Evolutionary conservation across 2,329 filamentous ascomycete genomes (phyloP).

Genomic region (Corinectria fuckeliana): DNA sequence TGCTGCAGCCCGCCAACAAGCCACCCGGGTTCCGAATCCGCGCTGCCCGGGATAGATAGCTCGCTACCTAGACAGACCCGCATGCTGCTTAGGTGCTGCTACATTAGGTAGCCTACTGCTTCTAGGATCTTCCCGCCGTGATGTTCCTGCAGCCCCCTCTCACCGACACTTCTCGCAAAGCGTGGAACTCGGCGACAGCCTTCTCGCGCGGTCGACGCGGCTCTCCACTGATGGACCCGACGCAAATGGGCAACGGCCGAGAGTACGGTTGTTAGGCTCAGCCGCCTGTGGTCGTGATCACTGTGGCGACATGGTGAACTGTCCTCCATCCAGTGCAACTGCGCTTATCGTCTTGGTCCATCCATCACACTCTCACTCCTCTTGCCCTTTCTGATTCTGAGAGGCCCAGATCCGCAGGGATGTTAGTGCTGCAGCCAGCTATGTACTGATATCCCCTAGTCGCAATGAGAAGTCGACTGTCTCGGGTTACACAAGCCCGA

Average conservation of each 20-base stretch:
- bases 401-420: not conserved
- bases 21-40: conserved; percentile 31
- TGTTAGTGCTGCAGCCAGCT: not conserved
- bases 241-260: conserved; percentile 10
- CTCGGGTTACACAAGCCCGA: conserved; percentile 12
- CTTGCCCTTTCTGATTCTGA: conserved; percentile 11
- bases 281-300: not conserved
- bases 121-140: conserved; percentile 31
- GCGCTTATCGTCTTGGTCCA: conserved; percentile 4
- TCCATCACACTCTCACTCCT: conserved; percentile 14
- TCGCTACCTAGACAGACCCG: conserved; percentile 9
- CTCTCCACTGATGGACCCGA: conserved; percentile 2
- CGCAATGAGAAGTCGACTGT: conserved; percentile 10
- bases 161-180: conserved; percentile 40
- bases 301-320: not conserved
- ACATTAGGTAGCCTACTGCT: no score
- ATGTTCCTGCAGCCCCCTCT: conserved; percentile 39
- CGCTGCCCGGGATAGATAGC: conserved; percentile 28
- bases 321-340: not conserved
- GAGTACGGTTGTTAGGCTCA: not conserved
- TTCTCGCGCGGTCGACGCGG: conserved; percentile 10
- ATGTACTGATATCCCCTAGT: not conserved
- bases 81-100: not conserved
- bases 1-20: not conserved
- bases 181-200: conserved; percentile 2